Evolutionary conservation across 352 stramenopile genomes (phyloP).

Genomic region (Globisporangium irregulare): DNA sequence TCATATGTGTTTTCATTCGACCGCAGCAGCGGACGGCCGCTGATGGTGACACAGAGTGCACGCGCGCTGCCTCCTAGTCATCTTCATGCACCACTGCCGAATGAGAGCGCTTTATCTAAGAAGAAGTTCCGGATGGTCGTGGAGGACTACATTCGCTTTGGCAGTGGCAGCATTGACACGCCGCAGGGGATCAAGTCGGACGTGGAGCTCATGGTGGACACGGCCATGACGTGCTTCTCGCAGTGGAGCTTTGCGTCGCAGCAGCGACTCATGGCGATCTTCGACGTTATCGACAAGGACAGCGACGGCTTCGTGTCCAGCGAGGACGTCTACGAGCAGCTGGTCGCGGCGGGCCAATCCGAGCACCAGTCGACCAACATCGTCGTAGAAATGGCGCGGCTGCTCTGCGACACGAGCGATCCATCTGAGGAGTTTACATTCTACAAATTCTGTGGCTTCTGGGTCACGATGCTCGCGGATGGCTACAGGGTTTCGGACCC

Average conservation of each 20-base stretch:
- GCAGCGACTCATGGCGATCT: conserved; percentile 32
- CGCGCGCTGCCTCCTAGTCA: not conserved
- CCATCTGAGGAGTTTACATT: conserved; percentile 55
- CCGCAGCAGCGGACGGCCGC: conserved; percentile 23
- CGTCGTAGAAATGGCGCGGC: conserved; percentile 34
- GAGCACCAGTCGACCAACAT: conserved; percentile 30
- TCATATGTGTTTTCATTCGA: conserved; percentile 54
- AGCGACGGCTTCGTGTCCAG: conserved; percentile 47
- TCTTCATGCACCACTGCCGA: not conserved
- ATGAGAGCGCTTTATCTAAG: conserved; percentile 11
- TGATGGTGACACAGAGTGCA: conserved; percentile 33
- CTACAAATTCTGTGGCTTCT: conserved; percentile 50
- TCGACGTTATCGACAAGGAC: conserved; percentile 45
- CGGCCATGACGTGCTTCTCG: conserved; percentile 40
- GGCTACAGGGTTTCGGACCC: conserved; percentile 36
- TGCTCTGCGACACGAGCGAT: conserved; percentile 40
- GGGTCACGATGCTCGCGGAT: conserved; percentile 50
- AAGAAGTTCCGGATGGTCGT: conserved; percentile 30
- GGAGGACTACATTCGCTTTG: conserved; percentile 39
- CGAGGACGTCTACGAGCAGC: conserved; percentile 40
- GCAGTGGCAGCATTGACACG: conserved; percentile 22
- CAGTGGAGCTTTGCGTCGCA: conserved; percentile 36
- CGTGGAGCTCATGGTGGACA: conserved; percentile 49
- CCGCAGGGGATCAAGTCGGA: conserved; percentile 50
- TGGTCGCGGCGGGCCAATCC: conserved; percentile 32